Conservation (phyloP, 148 eudicot species). For the Amaranthus hypochondriacus region DNA sequence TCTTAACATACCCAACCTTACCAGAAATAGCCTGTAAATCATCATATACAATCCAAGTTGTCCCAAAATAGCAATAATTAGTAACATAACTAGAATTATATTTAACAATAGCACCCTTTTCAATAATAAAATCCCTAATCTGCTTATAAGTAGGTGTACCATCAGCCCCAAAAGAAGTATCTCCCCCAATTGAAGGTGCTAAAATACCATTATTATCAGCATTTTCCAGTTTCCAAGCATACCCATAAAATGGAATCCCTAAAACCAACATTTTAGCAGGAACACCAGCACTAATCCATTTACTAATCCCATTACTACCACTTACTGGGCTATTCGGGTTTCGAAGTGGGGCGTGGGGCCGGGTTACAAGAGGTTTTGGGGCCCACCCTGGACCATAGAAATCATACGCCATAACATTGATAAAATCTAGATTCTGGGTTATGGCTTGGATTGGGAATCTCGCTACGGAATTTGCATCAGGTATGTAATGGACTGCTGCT, state of each 20-base stretch:
- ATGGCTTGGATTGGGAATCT: constrained; percentile 15
- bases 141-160: constrained; percentile 23
- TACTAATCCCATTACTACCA: constrained; percentile 3
- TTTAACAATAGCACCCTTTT: constrained; percentile 26
- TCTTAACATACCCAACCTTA: constrained; percentile 49
- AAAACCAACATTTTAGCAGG: constrained; percentile 1
- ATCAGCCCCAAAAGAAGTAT: constrained; percentile 7
- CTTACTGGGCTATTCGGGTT: neutral
- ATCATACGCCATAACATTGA: constrained; percentile 56
- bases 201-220: constrained; percentile 11
- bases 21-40: constrained; percentile 32
- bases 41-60: constrained; percentile 62
- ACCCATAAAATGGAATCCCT: neutral
- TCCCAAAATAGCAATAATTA: constrained; percentile 48
- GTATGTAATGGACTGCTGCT: constrained; percentile 39
- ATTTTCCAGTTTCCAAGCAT: neutral
- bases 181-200: constrained; percentile 34
- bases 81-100: constrained; percentile 32
- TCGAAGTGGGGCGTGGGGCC: neutral
- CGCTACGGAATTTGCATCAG: constrained; percentile 8
- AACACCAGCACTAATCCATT: constrained; percentile 4
- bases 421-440: constrained; percentile 36
- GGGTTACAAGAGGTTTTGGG: neutral
- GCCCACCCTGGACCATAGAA: constrained; percentile 25
- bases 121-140: constrained; percentile 26